Evolutionary conservation across 805 yeast species (phyloP).

Genomic region (Saccharomycopsis lassenensis): DNA sequence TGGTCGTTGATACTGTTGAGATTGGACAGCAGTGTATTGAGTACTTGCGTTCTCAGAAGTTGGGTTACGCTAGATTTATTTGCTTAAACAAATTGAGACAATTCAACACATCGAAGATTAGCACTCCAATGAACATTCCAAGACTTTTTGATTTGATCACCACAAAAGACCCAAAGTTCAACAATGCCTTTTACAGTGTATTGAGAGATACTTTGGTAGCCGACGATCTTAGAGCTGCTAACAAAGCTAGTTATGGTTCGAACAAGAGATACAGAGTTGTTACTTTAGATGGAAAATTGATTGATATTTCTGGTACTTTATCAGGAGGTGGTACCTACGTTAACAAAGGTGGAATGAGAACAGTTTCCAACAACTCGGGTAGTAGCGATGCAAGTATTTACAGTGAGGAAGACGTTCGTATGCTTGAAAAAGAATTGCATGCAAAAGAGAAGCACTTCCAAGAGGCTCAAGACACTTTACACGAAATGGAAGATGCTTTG

Average conservation of each 20-base stretch:
- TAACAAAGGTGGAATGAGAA: slow-evolving; percentile 68
- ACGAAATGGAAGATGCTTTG: slow-evolving; percentile 51
- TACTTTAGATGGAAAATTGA: slow-evolving; percentile 82
- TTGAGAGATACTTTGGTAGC: slow-evolving; percentile 85
- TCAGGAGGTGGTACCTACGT: slow-evolving; percentile 85
- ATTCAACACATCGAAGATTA: slow-evolving; percentile 41
- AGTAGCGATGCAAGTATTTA: slow-evolving; percentile 23
- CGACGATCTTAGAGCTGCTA: slow-evolving; percentile 64
- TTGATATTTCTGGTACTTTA: slow-evolving; percentile 90
- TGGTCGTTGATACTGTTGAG: slow-evolving; percentile 76
- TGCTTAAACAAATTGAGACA: slow-evolving; percentile 62
- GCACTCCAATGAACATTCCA: slow-evolving; percentile 67
- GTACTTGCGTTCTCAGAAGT: slow-evolving; percentile 64
- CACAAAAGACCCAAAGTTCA: slow-evolving; percentile 55
- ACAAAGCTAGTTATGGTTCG: slow-evolving; percentile 74
- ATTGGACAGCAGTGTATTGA: slow-evolving; percentile 73
- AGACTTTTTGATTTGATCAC: slow-evolving; percentile 75
- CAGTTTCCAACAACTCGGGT: slow-evolving; percentile 25
- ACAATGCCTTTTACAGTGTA: slow-evolving; percentile 84
- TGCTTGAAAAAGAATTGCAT: slow-evolving; percentile 40
- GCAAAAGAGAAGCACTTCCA: slow-evolving; percentile 45
- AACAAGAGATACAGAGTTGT: slow-evolving; percentile 76
- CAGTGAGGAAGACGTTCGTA: slow-evolving; percentile 47
- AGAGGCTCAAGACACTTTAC: slow-evolving; percentile 36
- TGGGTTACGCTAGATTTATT: slow-evolving; percentile 87